phyloP scores from a whole-genome alignment of 2,329 filamentous ascomycete genomes.

The Apiospora kogelbergensis region DNA sequence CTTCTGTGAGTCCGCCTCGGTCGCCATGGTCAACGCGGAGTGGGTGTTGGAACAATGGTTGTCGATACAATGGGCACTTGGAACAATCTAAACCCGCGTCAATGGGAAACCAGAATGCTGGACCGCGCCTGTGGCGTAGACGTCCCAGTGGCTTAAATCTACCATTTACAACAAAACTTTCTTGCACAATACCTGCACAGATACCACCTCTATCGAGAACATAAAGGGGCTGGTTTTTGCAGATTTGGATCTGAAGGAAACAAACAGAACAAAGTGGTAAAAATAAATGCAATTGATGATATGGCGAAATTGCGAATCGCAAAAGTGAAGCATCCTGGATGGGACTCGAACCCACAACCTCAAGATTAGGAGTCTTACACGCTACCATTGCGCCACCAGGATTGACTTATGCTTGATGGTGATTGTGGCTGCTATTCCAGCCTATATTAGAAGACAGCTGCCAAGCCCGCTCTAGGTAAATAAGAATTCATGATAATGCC shows the following conservation, averaged over 20 bases:
- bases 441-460: not conserved
- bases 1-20: constrained; percentile 28
- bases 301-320: not conserved
- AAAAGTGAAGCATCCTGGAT: constrained; percentile 20
- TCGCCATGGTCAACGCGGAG: constrained; percentile 25
- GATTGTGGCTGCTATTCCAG: not conserved
- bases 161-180: not conserved
- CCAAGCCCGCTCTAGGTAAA: too few relatives aligned
- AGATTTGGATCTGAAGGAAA: too few relatives aligned
- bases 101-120: not conserved
- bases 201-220: not conserved
- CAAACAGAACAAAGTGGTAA: not conserved
- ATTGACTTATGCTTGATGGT: not conserved
- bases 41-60: not conserved
- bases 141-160: not conserved
- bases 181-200: not conserved
- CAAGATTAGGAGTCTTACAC: constrained; percentile 33
- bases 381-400: constrained; percentile 29
- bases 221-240: too few relatives aligned
- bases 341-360: constrained; percentile 38
- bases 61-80: not conserved
- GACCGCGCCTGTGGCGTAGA: too few relatives aligned
- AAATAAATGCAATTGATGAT: not conserved
- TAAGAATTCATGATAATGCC: too few relatives aligned
- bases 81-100: not conserved